Evolutionary conservation across 257 asterid genomes (phyloP), one percentile per base, ranked within the genome.

Genomic region (Nemophila menziesii): DNA sequence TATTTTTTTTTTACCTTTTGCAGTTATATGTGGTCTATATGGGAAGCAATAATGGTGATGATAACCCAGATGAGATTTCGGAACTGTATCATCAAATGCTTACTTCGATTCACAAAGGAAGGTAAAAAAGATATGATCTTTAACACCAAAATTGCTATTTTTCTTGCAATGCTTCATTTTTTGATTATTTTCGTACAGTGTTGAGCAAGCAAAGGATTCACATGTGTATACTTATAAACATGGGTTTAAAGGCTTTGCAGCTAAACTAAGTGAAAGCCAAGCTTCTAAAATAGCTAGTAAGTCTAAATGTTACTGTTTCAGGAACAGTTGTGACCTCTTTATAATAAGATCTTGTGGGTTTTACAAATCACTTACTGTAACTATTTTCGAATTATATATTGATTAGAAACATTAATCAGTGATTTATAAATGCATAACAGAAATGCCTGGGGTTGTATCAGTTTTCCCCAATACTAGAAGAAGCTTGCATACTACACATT

Each of bases 191-290:
- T 15, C 50, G 56, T 61, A 63, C 78, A 87, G 97, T 59, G 69
- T 54, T 61, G 95, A 87, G 56, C 52, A 65, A 54, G 97, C 97
- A 44, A 65, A 60, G 68, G 82, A 69, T 26, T 75, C 95, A 44
- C 97, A 83, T 68, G 82, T 83, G 60, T 75, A 75, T 48, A 87
- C 92, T 60, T 87, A 87, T 43, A 75, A 66, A 52, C 83, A 87
- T 64, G 93, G 93, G 58, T 87, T 87, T 63, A 78, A 86, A 68
- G 97, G 95, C 20, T 83, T 87, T 73, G 95, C 97, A 16, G 97
- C 97, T 43, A 71, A 55, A 82, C 70, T 87, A 74, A 80, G 76
- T 33, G 79, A 73, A 52, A 69, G 70, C 27, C 97, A 87, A 65
- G 95, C 94, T 58, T 68, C 82, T 55, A 60, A 71, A 65, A 72